phyloP scores from a whole-genome alignment of 495 filamentous ascomycete genomes.

The Daldinia loculata region DNA sequence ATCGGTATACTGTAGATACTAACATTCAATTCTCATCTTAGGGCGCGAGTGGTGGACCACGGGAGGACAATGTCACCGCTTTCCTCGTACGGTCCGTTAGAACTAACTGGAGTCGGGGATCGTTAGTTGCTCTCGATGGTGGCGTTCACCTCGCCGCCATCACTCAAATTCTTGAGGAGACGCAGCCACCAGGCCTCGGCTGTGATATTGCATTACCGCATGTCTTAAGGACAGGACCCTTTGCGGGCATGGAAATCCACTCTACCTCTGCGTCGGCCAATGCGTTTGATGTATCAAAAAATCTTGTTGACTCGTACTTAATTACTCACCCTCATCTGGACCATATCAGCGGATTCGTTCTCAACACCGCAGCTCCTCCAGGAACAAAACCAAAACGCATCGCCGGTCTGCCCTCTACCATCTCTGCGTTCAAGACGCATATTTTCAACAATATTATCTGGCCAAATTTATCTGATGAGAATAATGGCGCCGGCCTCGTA shows the following conservation, averaged over 20 bases:
- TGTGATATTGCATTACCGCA: slow-evolving; percentile 45
- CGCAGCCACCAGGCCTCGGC: slow-evolving; percentile 57
- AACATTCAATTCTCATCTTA: slow-evolving; percentile 53
- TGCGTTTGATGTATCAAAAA: slow-evolving; percentile 77
- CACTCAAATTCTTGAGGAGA: slow-evolving; percentile 68
- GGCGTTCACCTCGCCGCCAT: slow-evolving; percentile 90
- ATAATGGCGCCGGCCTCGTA: slow-evolving; percentile 89
- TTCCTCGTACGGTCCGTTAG: slow-evolving; percentile 83
- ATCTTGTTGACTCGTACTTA: slow-evolving; percentile 83
- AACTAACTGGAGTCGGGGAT: slow-evolving; percentile 80
- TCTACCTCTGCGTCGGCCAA: slow-evolving; percentile 72
- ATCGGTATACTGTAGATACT: slow-evolving; percentile 23
- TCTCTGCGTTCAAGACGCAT: slow-evolving; percentile 87
- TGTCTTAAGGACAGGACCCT: slow-evolving; percentile 65
- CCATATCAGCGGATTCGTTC: slow-evolving; percentile 87
- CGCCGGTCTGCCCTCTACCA: slow-evolving; percentile 83
- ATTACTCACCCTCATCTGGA: slow-evolving; percentile 96
- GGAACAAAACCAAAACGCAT: slow-evolving; percentile 79
- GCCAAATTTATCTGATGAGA: slow-evolving; percentile 97
- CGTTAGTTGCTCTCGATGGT: slow-evolving; percentile 88
- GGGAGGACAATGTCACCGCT: slow-evolving; percentile 88
- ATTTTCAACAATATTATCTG: slow-evolving; percentile 98
- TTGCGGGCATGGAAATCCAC: slow-evolving; percentile 75
- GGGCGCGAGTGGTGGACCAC: slow-evolving; percentile 91
- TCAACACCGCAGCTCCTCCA: slow-evolving; percentile 88